A percentile compares a stretch with the other conserved stretches of the same genome.
phyloP scores from a whole-genome alignment of 2,329 filamentous ascomycete species.

The Apiospora kogelbergensis region DNA sequence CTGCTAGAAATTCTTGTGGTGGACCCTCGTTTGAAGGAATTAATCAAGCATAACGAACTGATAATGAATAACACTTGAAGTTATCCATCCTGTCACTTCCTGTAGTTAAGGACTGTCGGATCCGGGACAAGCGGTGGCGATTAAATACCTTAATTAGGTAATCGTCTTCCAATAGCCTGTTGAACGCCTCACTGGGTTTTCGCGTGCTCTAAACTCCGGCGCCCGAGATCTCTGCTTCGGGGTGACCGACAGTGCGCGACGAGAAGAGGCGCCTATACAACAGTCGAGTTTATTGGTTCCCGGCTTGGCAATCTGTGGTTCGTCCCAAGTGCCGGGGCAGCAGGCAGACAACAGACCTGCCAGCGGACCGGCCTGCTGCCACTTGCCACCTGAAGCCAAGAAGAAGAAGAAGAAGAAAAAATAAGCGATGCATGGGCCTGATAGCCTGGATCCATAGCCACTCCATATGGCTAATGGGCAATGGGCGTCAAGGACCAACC shows the following conservation, averaged over 20 bases:
- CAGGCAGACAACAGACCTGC: background rate
- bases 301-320: background rate
- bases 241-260: background rate
- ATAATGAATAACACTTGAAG: background rate
- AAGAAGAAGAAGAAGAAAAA: background rate
- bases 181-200: background rate
- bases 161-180: too few relatives aligned
- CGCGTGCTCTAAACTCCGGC: background rate
- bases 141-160: background rate
- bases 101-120: background rate
- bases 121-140: background rate
- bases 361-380: too few relatives aligned
- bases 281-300: background rate
- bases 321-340: background rate
- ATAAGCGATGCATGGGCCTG: background rate
- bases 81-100: background rate
- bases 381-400: background rate
- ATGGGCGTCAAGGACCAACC: background rate
- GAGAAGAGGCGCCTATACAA: too few relatives aligned
- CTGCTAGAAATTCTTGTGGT: background rate
- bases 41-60: background rate
- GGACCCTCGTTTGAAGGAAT: background rate
- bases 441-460: background rate
- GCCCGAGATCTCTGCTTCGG: background rate
- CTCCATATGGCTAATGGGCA: background rate